Conservation (phyloP, 257 asterid species). For the Ballota nigra region DNA sequence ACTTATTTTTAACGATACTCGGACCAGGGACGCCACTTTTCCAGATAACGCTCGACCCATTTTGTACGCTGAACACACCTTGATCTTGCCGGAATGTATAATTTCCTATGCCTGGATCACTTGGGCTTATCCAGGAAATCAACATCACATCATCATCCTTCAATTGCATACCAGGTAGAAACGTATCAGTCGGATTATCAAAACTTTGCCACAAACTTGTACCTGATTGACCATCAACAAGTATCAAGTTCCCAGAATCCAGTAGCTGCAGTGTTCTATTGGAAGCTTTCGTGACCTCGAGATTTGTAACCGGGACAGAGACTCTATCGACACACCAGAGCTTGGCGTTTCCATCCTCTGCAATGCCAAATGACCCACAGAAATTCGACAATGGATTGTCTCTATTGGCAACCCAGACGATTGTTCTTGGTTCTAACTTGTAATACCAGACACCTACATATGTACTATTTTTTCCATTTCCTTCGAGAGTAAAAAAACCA, state of each 20-base stretch:
- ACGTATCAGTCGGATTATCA: conserved; percentile 36
- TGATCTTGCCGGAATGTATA: conserved; percentile 24
- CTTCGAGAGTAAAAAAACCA: conserved; percentile 37
- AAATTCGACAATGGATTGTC: background rate
- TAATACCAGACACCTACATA: conserved; percentile 53
- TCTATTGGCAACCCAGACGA: conserved; percentile 53
- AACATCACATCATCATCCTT: background rate
- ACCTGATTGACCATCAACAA: conserved; percentile 26
- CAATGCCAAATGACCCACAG: conserved; percentile 18
- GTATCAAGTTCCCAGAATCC: conserved; percentile 49
- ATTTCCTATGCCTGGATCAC: conserved; percentile 16
- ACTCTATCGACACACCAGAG: background rate
- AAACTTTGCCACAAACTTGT: conserved; percentile 43
- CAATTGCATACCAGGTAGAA: conserved; percentile 48
- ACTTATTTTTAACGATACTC: background rate
- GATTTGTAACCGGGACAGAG: background rate
- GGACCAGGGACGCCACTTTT: conserved; percentile 20
- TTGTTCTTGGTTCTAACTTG: conserved; percentile 7
- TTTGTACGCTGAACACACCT: conserved; percentile 4
- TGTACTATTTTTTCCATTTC: background rate
- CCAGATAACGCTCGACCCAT: conserved; percentile 10
- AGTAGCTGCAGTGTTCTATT: conserved; percentile 30
- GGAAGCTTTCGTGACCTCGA: background rate
- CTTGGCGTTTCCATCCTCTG: conserved; percentile 34
- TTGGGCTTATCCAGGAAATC: conserved; percentile 20